phyloP scores from a whole-genome alignment of 306 rosid genomes.

The Prunus padus region DNA sequence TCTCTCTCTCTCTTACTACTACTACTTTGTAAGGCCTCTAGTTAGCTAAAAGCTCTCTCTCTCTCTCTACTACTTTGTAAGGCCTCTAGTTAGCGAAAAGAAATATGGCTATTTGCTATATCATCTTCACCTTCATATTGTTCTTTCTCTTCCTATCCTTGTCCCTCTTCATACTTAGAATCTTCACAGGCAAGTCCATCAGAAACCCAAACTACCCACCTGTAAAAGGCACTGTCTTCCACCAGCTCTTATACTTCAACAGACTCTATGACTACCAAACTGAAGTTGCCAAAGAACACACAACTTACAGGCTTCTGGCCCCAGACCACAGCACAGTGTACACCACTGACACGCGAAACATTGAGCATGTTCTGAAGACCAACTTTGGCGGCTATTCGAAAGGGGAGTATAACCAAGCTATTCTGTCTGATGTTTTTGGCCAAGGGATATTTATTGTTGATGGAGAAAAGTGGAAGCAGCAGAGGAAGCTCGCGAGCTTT shows the following conservation, averaged over 20 bases:
- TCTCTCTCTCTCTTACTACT: not conserved
- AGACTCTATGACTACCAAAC: conserved; percentile 12
- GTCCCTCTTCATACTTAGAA: conserved; percentile 30
- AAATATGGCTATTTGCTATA: conserved; percentile 35
- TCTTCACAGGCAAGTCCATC: conserved; percentile 52
- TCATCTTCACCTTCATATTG: conserved; percentile 33
- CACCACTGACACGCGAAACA: conserved; percentile 11
- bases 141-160: conserved; percentile 25
- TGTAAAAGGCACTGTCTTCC: conserved; percentile 14
- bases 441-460: conserved; percentile 67
- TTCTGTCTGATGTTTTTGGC: conserved; percentile 48
- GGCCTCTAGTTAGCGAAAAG: not conserved
- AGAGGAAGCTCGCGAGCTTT: conserved; percentile 64
- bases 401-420: conserved; percentile 13
- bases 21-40: not conserved
- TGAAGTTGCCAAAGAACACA: not conserved
- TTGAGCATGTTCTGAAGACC: conserved; percentile 24
- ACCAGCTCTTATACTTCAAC: conserved; percentile 14
- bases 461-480: conserved; percentile 71
- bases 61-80: not conserved
- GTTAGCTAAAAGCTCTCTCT: not conserved
- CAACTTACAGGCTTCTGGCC: conserved; percentile 20
- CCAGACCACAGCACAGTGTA: conserved; percentile 5
- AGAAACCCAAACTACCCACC: conserved; percentile 39
- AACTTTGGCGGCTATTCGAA: conserved; percentile 11